These are phyloP conservation scores for Leucosporidium scottii DNA, from an alignment of 768 basidiomycete species.

Conservation along the genomic window DNA sequence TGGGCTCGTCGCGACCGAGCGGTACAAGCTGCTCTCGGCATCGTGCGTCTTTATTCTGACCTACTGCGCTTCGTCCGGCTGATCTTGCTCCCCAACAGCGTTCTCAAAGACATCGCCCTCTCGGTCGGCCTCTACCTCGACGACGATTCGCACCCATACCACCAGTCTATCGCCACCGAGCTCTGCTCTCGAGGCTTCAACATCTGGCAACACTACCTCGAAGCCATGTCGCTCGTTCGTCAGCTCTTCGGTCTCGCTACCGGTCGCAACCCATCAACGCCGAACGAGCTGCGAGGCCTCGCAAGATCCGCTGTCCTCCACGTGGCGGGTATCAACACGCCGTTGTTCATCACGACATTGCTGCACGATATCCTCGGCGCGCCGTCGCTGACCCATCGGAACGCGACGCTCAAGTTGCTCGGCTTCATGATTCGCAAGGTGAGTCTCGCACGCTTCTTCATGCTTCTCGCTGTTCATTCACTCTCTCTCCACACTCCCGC, in stretches of 20 bases:
- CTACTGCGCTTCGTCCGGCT: slow-evolving; percentile 4
- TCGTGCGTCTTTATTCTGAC: slow-evolving; percentile 47
- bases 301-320: slow-evolving; percentile 76
- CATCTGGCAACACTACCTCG: slow-evolving; percentile 89
- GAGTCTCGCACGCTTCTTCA: background rate
- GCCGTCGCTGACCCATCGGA: slow-evolving; percentile 65
- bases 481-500: too few species aligned
- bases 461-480: too few species aligned
- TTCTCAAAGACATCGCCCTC: slow-evolving; percentile 73
- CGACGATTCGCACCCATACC: slow-evolving; percentile 48
- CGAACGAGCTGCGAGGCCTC: slow-evolving; percentile 56
- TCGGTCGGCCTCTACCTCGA: slow-evolving; percentile 73
- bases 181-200: slow-evolving; percentile 84
- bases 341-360: slow-evolving; percentile 88
- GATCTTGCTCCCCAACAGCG: slow-evolving; percentile 45
- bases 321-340: slow-evolving; percentile 73
- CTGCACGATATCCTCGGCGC: slow-evolving; percentile 75
- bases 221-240: slow-evolving; percentile 79
- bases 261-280: slow-evolving; percentile 55
- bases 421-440: slow-evolving; percentile 84
- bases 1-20: slow-evolving; percentile 73
- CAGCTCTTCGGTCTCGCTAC: slow-evolving; percentile 76
- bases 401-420: slow-evolving; percentile 83
- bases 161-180: slow-evolving; percentile 70
- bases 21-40: slow-evolving; percentile 65